Conservation (phyloP, 2,329 filamentous ascomycete species). For the Verticillium tricorpus region DNA sequence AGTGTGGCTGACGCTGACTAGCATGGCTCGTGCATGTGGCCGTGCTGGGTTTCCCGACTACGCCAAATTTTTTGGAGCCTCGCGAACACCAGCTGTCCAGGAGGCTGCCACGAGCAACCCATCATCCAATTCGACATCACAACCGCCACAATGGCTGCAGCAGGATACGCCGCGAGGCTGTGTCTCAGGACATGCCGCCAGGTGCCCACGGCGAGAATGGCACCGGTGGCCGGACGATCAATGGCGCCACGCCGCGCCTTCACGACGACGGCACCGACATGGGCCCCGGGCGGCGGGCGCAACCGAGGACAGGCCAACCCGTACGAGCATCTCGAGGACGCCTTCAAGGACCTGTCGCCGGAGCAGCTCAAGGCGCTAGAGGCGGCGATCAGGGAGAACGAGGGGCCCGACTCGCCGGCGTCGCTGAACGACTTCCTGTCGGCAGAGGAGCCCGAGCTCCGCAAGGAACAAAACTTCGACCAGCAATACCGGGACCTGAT, state of each 20-base stretch:
- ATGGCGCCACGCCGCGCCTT: slow-evolving; percentile 21
- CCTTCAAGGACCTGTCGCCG: slow-evolving; percentile 9
- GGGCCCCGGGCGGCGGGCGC: slow-evolving; percentile 10
- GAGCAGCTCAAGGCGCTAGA: slow-evolving; percentile 18
- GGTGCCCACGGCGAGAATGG: slow-evolving; percentile 12
- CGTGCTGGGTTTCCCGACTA: not conserved
- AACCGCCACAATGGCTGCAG: slow-evolving; percentile 29
- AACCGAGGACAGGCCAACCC: slow-evolving; percentile 9
- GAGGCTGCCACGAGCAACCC: not conserved
- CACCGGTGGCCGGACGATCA: slow-evolving; percentile 1
- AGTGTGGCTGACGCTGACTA: not conserved
- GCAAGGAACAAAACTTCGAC: slow-evolving; percentile 7
- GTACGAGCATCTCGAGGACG: slow-evolving; percentile 8
- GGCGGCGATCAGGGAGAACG: slow-evolving; percentile 24
- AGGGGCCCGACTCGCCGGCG: slow-evolving; percentile 15
- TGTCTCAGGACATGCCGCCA: slow-evolving; percentile 26
- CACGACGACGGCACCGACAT: slow-evolving; percentile 21
- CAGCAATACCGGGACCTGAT: slow-evolving; percentile 14
- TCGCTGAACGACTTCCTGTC: slow-evolving; percentile 8
- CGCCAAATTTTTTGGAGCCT: not conserved
- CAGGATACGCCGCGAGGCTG: slow-evolving; percentile 31
- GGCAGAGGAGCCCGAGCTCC: slow-evolving; percentile 4
- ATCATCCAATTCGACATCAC: not conserved
- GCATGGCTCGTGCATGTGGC: not conserved
- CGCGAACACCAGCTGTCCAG: not conserved